These are phyloP conservation scores for Hyphopichia wangnamkhiaoensis DNA, from an alignment of 1,139 yeast genomes.

Conservation along the genomic window DNA sequence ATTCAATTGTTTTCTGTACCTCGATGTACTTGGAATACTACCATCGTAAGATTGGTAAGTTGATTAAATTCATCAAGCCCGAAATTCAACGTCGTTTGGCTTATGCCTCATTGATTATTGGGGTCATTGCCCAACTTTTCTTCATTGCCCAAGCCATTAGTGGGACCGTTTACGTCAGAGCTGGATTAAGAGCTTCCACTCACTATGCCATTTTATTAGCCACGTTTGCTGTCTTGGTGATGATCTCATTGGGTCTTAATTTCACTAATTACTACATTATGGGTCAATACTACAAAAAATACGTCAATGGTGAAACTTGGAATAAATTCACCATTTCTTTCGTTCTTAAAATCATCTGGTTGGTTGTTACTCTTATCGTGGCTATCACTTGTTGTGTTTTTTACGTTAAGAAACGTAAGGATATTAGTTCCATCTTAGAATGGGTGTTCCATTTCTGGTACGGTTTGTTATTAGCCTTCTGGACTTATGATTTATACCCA, in stretches of 20 bases:
- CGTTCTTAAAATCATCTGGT: constrained; percentile 31
- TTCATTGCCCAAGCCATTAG: constrained; percentile 25
- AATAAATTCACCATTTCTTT: constrained; percentile 34
- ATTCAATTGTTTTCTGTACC: constrained; percentile 24
- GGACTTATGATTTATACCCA: constrained; percentile 41
- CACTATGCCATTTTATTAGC: constrained; percentile 29
- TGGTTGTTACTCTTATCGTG: constrained; percentile 26
- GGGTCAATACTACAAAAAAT: constrained; percentile 33
- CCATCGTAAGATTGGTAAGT: constrained; percentile 33
- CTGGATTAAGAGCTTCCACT: constrained; percentile 17
- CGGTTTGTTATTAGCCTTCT: constrained; percentile 34
- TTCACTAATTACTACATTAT: constrained; percentile 32
- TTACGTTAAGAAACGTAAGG: constrained; percentile 18
- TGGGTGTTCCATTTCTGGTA: constrained; percentile 42
- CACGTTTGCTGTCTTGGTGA: constrained; percentile 26
- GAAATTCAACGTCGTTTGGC: constrained; percentile 27
- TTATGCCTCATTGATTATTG: constrained; percentile 24
- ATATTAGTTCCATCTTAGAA: constrained; percentile 30
- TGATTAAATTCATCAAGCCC: constrained; percentile 32
- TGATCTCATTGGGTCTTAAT: constrained; percentile 25
- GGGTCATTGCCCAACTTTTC: constrained; percentile 26
- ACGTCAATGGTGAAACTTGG: constrained; percentile 34
- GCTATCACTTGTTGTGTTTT: constrained; percentile 30
- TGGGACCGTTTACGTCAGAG: constrained; percentile 22
- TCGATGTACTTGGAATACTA: constrained; percentile 31